A percentile compares a stretch with the other conserved stretches of the same genome.
Evolutionary conservation across 768 basidiomycete species (phyloP).

Genomic region (Tulasnella sp.): DNA sequence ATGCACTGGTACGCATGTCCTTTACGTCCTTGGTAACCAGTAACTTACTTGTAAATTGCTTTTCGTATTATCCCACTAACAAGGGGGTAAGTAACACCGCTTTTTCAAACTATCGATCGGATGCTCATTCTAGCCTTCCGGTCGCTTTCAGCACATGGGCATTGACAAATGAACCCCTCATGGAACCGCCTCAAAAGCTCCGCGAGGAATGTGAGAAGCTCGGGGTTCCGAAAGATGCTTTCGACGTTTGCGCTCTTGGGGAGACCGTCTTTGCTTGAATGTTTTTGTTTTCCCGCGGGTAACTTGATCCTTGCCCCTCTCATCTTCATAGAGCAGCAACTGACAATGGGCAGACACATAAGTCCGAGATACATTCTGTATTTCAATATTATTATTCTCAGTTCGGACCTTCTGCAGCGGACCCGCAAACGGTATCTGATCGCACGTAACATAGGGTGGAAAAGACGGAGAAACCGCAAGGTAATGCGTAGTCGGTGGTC

Average conservation of each 20-base stretch:
- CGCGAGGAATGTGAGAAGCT: slow-evolving; percentile 29
- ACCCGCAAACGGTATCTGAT: too few species aligned
- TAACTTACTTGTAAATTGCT: background rate
- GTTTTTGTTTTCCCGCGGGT: too few species aligned
- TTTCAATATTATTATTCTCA: too few species aligned
- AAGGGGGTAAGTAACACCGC: background rate
- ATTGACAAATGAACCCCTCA: slow-evolving; percentile 26
- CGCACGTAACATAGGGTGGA: too few species aligned
- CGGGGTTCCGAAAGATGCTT: slow-evolving; percentile 30
- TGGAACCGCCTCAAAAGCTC: slow-evolving; percentile 34
- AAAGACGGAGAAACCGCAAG: too few species aligned
- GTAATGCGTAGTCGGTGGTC: too few species aligned
- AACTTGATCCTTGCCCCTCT: too few species aligned
- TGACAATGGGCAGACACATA: too few species aligned
- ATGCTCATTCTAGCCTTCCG: background rate
- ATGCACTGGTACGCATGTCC: slow-evolving; percentile 61
- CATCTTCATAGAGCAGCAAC: too few species aligned
- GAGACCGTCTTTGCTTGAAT: slow-evolving; percentile 27
- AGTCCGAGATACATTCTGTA: too few species aligned
- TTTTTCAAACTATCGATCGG: background rate
- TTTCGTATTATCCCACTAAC: background rate
- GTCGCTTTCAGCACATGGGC: slow-evolving; percentile 23
- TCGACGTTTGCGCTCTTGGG: slow-evolving; percentile 32
- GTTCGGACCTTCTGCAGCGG: too few species aligned
- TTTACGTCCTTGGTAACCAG: background rate